These are phyloP conservation scores for Vaccinium macrocarpon DNA, from an alignment of 148 eudicot genomes.

Conservation along the genomic window DNA sequence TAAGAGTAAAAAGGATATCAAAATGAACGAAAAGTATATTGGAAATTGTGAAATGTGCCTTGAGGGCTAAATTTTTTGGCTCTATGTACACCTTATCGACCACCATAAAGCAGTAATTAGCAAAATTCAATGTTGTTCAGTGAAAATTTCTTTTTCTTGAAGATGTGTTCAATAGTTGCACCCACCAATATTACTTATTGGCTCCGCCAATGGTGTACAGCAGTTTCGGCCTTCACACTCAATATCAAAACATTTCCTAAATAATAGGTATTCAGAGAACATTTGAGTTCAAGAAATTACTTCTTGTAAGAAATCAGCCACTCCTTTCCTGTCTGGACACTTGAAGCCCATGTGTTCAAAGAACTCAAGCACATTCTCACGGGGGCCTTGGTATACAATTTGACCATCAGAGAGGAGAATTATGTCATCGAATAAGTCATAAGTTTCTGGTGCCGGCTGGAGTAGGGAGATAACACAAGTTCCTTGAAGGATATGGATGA, in stretches of 20 bases:
- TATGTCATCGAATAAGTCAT: conserved; percentile 18
- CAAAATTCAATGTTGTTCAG: background rate
- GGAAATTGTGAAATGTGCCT: background rate
- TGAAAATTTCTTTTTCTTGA: background rate
- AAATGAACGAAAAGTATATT: background rate
- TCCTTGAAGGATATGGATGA: conserved; percentile 11
- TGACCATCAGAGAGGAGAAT: conserved; percentile 24
- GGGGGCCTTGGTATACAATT: conserved; percentile 22
- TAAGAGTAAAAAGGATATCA: background rate
- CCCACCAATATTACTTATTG: background rate
- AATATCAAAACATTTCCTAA: background rate
- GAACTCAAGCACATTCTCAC: conserved; percentile 18
- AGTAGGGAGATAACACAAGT: no score
- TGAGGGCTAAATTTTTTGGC: background rate
- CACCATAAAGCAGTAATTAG: background rate
- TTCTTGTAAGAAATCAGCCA: conserved; percentile 27
- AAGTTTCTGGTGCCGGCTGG: no score
- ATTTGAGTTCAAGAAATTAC: conserved; percentile 9
- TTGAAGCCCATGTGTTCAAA: conserved; percentile 25
- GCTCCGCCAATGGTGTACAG: background rate
- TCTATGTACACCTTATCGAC: background rate
- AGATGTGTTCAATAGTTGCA: background rate
- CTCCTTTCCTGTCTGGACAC: conserved; percentile 25
- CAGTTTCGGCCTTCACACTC: background rate
- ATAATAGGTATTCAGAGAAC: background rate